Evolutionary conservation across 2,329 filamentous ascomycete species (phyloP), one percentile per base, ranked within the genome.

Genomic region (Arthrobotrys sphaeroides): DNA sequence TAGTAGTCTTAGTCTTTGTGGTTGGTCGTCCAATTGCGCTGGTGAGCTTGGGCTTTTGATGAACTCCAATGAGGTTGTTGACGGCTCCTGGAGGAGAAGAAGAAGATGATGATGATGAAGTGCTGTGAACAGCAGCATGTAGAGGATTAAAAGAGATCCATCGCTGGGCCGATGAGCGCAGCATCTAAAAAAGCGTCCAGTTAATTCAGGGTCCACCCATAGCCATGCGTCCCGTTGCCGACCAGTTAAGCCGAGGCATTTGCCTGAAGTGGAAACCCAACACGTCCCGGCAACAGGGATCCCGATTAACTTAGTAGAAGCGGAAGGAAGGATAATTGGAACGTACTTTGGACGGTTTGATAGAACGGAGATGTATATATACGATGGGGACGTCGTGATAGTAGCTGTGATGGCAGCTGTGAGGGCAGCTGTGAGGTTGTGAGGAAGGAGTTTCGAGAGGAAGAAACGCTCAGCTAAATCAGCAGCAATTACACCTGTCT

Each of bases 231-330:
- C 6, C 24, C 20, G 53, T 49, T 51, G 26, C 49, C 70, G 70
- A 57, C 55, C 57, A 55, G 57, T 69, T 75, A 40, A 69, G 64
- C 72, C 72, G 72, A 75, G 72, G 72, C 72, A 64, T 57, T 51
- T 69, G 47, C 62, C 64, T 28, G 5, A 60, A 47, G 24, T n/a
- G 36, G 57, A 74, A 57, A 62, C 24, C 70, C 47, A 36, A 38
- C 61, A 55, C 47, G 33, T 24, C 18, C 40, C 38, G 57, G 26
- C 36, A 47, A 62, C 40, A 12, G 38, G 33, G 22, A 18, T 49
- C n/a, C n/a, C n/a, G n/a, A n/a, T n/a, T n/a, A n/a, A n/a, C n/a
- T 18, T 31, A 6, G 24, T 13, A 33, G 51, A 38, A 60, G 51
- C 49, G 26, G 49, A 36, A 38, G 51, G 18, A 36, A 3, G 28